These are phyloP conservation scores for Croton setiger DNA, from an alignment of 441 rosid species.

Conservation along the genomic window DNA sequence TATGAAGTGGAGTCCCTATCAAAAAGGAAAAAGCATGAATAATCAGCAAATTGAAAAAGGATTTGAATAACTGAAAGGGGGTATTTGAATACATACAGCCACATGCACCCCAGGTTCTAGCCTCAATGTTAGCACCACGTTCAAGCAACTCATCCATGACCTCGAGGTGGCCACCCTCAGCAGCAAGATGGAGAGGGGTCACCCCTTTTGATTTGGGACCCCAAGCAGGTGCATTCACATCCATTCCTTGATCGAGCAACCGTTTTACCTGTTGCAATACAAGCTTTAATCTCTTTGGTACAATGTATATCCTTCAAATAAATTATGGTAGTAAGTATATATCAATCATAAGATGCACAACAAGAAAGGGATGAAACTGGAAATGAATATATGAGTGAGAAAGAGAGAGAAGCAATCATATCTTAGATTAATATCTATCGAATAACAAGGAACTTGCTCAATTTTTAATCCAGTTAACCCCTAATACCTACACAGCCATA, in stretches of 20 bases:
- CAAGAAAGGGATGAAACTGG: not conserved
- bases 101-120: constrained; percentile 87
- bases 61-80: not conserved
- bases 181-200: constrained; percentile 91
- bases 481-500: not conserved
- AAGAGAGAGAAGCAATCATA: not conserved
- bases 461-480: not conserved
- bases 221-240: constrained; percentile 70
- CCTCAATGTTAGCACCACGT: constrained; percentile 85
- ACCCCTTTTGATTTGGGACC: constrained; percentile 84
- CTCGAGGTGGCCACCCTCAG: constrained; percentile 81
- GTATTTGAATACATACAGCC: constrained; percentile 48
- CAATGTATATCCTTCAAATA: not conserved
- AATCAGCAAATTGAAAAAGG: not conserved
- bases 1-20: constrained; percentile 88
- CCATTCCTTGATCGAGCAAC: constrained; percentile 71
- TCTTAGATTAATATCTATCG: not conserved
- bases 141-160: constrained; percentile 88
- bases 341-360: not conserved
- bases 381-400: not conserved
- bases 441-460: not conserved
- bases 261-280: constrained; percentile 47
- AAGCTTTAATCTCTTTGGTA: constrained; percentile 10
- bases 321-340: not conserved
- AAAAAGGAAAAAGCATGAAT: not conserved